A percentile compares a stretch with the other conserved stretches of the same genome.
Evolutionary conservation across 2,329 filamentous ascomycete genomes (phyloP).

Genomic region (Penicillium sp.): DNA sequence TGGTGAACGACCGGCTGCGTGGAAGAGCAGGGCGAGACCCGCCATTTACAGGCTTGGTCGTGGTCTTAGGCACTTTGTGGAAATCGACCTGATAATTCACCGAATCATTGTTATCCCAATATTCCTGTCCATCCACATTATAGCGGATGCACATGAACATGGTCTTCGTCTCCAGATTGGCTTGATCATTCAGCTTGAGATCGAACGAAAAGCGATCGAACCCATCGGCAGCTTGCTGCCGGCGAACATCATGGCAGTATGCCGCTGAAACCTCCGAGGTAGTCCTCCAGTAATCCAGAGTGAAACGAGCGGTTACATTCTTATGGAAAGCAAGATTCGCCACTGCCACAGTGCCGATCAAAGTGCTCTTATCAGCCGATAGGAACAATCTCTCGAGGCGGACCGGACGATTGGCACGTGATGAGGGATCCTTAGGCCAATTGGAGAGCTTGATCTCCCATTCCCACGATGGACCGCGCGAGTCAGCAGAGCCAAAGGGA

Average conservation of each 20-base stretch:
- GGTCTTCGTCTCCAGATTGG: constrained; percentile 88
- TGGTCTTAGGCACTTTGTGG: constrained; percentile 68
- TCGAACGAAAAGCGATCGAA: constrained; percentile 91
- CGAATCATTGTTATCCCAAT: constrained; percentile 89
- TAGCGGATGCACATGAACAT: constrained; percentile 91
- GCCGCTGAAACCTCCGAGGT: constrained; percentile 92
- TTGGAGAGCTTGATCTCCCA: constrained; percentile 87
- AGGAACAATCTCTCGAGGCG: constrained; percentile 82
- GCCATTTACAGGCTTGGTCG: constrained; percentile 47
- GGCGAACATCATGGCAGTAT: constrained; percentile 73
- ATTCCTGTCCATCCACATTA: constrained; percentile 75
- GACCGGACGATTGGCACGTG: constrained; percentile 62
- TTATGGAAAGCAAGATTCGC: constrained; percentile 91
- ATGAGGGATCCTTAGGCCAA: constrained; percentile 67
- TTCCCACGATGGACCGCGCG: constrained; percentile 59
- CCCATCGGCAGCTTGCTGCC: constrained; percentile 60
- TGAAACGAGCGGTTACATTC: constrained; percentile 85
- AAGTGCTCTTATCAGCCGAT: constrained; percentile 79
- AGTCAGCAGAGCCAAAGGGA: constrained; percentile 65
- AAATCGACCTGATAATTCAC: constrained; percentile 96
- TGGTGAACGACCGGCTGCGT: constrained; percentile 61
- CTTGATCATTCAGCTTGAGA: constrained; percentile 87
- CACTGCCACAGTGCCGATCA: constrained; percentile 80
- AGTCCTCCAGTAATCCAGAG: constrained; percentile 97
- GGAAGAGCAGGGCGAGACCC: constrained; percentile 58